Conservation (phyloP, 345 rosid genomes). For the Salix dunnii region DNA sequence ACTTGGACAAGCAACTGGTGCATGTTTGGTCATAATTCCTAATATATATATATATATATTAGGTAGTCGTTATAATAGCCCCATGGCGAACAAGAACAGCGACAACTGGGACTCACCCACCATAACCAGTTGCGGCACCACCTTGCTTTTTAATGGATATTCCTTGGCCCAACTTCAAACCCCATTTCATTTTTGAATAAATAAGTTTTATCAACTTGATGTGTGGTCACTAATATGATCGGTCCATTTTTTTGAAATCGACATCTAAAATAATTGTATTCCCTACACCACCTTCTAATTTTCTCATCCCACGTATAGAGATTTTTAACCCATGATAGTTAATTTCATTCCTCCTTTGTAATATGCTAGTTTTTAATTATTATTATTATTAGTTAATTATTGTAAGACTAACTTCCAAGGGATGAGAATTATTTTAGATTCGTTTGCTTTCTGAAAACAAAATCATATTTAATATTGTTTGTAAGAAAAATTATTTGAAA, state of each 20-base stretch:
- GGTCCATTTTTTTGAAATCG: neutral
- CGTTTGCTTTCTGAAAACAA: too few species aligned
- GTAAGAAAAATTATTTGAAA: too few species aligned
- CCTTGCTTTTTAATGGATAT: neutral
- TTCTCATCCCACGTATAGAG: neutral
- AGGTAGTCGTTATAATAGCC: neutral
- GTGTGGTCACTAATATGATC: neutral
- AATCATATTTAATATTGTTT: too few species aligned
- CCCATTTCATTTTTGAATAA: neutral
- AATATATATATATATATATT: too few species aligned
- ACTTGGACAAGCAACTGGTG: too few species aligned
- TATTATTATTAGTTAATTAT: too few species aligned
- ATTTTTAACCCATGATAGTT: neutral
- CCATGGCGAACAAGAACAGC: slow-evolving; percentile 38
- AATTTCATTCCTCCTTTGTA: too few species aligned
- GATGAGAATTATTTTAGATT: too few species aligned
- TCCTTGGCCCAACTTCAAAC: neutral
- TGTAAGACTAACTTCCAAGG: too few species aligned
- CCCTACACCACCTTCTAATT: neutral
- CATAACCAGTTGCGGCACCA: slow-evolving; percentile 13
- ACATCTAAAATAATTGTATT: neutral
- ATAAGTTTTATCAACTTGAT: neutral
- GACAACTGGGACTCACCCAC: slow-evolving; percentile 45
- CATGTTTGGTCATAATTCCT: too few species aligned
- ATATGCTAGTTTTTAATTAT: too few species aligned